Percentiles rank a stretch among this genome's conserved stretches.
These are phyloP conservation scores for Sporothrix pallida DNA, from an alignment of 2,329 filamentous ascomycete species.

Conservation along the genomic window DNA sequence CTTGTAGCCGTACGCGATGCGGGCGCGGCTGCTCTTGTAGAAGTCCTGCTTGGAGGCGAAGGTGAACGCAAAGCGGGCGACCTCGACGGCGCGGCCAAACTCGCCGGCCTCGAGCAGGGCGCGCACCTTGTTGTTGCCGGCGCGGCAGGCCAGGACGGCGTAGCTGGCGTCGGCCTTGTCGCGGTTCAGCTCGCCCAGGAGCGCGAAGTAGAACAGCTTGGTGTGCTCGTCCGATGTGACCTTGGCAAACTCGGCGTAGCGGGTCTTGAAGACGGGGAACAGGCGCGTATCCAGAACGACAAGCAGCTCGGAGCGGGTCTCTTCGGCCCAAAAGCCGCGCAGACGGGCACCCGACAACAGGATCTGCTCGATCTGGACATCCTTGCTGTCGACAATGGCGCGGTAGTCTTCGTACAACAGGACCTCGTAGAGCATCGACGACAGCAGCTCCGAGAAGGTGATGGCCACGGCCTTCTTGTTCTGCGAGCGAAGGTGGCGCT, in stretches of 20 bases:
- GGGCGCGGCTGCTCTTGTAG: slow-evolving; percentile 47
- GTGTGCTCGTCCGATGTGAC: slow-evolving; percentile 43
- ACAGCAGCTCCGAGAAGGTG: slow-evolving; percentile 52
- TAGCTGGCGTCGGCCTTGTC: slow-evolving; percentile 45
- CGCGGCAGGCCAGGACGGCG: slow-evolving; percentile 47
- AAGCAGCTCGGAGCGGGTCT: slow-evolving; percentile 43
- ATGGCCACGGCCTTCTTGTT: slow-evolving; percentile 41
- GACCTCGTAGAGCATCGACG: slow-evolving; percentile 48
- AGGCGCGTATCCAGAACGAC: slow-evolving; percentile 48
- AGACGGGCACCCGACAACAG: slow-evolving; percentile 50
- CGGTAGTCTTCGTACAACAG: slow-evolving; percentile 48
- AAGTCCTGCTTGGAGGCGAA: slow-evolving; percentile 51
- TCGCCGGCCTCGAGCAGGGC: slow-evolving; percentile 48
- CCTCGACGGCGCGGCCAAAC: slow-evolving; percentile 50
- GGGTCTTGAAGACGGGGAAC: slow-evolving; percentile 47
- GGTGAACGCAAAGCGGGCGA: slow-evolving; percentile 51
- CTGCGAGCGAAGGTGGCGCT: slow-evolving; percentile 49
- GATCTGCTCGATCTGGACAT: slow-evolving; percentile 43
- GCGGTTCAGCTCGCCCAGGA: slow-evolving; percentile 49
- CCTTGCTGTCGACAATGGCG: slow-evolving; percentile 39
- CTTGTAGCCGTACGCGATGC: slow-evolving; percentile 53
- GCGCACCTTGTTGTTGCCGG: slow-evolving; percentile 46
- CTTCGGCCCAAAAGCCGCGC: slow-evolving; percentile 46
- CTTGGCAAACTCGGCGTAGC: slow-evolving; percentile 43
- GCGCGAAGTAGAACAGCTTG: slow-evolving; percentile 49